phyloP scores from a whole-genome alignment of 129 eudicot species.

The Chrysanthemum seticuspe region DNA sequence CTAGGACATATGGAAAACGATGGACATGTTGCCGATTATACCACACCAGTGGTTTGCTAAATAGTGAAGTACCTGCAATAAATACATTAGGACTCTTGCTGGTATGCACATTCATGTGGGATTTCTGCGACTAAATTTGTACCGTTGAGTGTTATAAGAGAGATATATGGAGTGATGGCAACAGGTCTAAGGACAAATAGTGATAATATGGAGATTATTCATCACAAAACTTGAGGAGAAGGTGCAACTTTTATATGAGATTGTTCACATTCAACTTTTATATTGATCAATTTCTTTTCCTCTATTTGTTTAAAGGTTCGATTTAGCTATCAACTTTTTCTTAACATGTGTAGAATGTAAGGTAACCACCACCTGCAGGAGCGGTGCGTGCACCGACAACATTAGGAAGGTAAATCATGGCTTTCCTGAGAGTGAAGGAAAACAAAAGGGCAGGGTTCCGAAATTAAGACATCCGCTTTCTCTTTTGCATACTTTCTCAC shows the following conservation, averaged over 20 bases:
- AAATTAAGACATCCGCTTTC: too few relatives aligned
- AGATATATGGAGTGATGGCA: constrained; percentile 37
- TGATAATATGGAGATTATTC: constrained; percentile 53
- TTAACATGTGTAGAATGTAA: constrained; percentile 6
- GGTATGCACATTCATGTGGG: constrained; percentile 34
- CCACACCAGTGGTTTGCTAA: constrained; percentile 35
- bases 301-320: not conserved
- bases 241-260: not conserved
- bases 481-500: too few relatives aligned
- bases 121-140: constrained; percentile 27
- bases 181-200: constrained; percentile 37
- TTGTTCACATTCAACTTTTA: not conserved
- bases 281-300: not conserved
- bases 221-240: constrained; percentile 20
- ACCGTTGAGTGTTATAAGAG: constrained; percentile 33
- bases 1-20: constrained; percentile 38
- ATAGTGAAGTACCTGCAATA: constrained; percentile 41
- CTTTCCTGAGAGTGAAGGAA: too few relatives aligned
- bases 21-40: constrained; percentile 34
- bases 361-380: too few relatives aligned
- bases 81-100: constrained; percentile 31
- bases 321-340: not conserved
- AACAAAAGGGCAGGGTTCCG: too few relatives aligned
- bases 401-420: too few relatives aligned
- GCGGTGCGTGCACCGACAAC: too few relatives aligned